These are phyloP conservation scores for Perkinsus olseni DNA, from an alignment of 169 alveolate genomes.

Conservation along the genomic window DNA sequence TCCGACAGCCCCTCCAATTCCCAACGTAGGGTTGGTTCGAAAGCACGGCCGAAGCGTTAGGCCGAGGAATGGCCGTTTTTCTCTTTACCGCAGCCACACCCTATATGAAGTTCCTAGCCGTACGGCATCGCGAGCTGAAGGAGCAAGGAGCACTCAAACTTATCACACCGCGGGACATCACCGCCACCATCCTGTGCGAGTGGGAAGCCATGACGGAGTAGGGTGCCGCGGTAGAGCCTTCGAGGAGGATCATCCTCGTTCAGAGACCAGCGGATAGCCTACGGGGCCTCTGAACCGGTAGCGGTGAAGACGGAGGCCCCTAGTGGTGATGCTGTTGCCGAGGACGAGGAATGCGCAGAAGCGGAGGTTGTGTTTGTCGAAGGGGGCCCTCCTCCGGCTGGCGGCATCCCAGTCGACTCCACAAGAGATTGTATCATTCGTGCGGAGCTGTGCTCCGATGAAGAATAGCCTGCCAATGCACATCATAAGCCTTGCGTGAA, in stretches of 20 bases:
- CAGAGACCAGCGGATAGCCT: not conserved
- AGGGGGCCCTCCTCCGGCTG: not conserved
- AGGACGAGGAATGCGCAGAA: not conserved
- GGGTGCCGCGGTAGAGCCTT: not conserved
- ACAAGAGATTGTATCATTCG: not conserved
- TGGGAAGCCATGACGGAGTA: not conserved
- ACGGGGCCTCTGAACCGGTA: not conserved
- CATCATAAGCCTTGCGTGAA: not conserved
- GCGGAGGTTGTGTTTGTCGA: not conserved
- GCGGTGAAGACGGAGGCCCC: not conserved
- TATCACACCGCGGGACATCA: not conserved
- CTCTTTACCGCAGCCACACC: not conserved
- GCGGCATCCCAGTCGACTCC: not conserved
- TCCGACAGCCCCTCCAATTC: too few species aligned
- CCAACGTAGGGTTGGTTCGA: not conserved
- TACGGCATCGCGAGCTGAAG: not conserved
- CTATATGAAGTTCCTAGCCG: not conserved
- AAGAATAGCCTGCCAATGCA: not conserved
- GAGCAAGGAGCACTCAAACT: not conserved
- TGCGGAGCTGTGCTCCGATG: not conserved
- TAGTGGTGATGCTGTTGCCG: not conserved
- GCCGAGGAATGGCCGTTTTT: not conserved
- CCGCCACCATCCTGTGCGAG: not conserved
- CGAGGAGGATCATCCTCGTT: not conserved
- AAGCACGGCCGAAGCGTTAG: not conserved